These are phyloP conservation scores for Aschersonia sp. DNA, from an alignment of 2,329 filamentous ascomycete genomes.

Conservation along the genomic window DNA sequence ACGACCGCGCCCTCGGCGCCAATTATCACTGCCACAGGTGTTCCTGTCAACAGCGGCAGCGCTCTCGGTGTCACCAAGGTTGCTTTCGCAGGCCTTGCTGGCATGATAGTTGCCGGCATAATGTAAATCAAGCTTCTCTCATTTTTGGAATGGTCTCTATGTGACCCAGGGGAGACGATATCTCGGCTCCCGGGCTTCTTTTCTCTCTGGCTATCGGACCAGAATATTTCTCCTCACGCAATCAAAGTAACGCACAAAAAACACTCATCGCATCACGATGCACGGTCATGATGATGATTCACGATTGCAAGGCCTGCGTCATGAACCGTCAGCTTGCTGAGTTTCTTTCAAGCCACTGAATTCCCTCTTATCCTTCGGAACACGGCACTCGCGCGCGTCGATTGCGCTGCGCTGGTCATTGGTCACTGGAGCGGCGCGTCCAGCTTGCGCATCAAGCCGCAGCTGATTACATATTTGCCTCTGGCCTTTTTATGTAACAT, in stretches of 20 bases:
- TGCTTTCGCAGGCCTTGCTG: conserved; percentile 33
- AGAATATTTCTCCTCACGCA: background rate
- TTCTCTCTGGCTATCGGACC: background rate
- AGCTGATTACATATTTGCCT: background rate
- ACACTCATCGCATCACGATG: background rate
- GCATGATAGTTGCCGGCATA: conserved; percentile 33
- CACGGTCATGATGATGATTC: conserved; percentile 2
- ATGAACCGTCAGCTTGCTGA: background rate
- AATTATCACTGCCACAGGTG: conserved; percentile 16
- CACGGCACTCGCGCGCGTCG: too few species aligned
- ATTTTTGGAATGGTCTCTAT: too few species aligned
- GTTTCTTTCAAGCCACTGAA: background rate
- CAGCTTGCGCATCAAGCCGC: background rate
- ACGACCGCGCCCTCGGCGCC: conserved; percentile 11
- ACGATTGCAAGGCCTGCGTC: background rate
- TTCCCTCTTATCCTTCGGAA: too few species aligned
- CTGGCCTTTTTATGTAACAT: background rate
- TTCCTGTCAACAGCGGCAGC: conserved; percentile 26
- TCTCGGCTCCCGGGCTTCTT: background rate
- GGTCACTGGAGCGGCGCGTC: background rate
- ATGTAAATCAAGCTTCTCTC: conserved; percentile 23
- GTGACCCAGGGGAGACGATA: too few species aligned
- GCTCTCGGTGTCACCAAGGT: conserved; percentile 28
- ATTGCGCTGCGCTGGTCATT: too few species aligned
- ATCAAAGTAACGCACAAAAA: background rate